Conservation (phyloP, 139 green algal species). For the Chlamydomonas sp. region DNA sequence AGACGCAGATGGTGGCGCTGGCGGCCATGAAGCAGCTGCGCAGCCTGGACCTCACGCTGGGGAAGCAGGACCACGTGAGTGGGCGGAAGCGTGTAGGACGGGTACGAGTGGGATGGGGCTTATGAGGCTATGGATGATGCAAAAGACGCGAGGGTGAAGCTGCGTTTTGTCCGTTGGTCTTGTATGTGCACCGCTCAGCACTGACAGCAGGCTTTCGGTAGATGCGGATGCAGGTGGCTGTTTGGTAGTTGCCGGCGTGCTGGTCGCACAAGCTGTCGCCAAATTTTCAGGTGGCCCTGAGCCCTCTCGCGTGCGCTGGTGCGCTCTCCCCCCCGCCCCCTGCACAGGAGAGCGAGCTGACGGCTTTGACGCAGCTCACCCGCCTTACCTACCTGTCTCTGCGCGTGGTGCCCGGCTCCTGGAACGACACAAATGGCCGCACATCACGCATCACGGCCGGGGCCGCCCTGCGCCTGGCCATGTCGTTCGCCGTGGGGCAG, state of each 20-base stretch:
- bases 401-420: slow-evolving; percentile 17
- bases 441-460: slow-evolving; percentile 24
- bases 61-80: slow-evolving; percentile 32
- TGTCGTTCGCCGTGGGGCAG: slow-evolving; percentile 31
- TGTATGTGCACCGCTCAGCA: too few species aligned
- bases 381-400: slow-evolving; percentile 35
- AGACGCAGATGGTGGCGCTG: slow-evolving; percentile 28
- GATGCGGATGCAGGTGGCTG: too few species aligned
- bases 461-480: slow-evolving; percentile 35
- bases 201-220: too few species aligned
- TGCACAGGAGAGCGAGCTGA: slow-evolving; percentile 23
- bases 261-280: too few species aligned
- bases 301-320: too few species aligned
- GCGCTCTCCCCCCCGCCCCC: neutral
- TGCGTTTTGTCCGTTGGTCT: too few species aligned
- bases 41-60: slow-evolving; percentile 31
- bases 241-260: too few species aligned
- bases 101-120: neutral
- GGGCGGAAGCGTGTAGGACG: neutral
- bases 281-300: too few species aligned
- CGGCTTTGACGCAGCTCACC: slow-evolving; percentile 7
- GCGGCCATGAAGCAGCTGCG: slow-evolving; percentile 22
- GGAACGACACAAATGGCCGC: slow-evolving; percentile 38
- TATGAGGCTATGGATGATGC: neutral
- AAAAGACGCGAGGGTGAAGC: neutral